Percentiles rank a stretch among this genome's conserved stretches.
These are phyloP conservation scores for Phytophthora lateralis DNA, from an alignment of 352 stramenopile species.

Conservation along the genomic window DNA sequence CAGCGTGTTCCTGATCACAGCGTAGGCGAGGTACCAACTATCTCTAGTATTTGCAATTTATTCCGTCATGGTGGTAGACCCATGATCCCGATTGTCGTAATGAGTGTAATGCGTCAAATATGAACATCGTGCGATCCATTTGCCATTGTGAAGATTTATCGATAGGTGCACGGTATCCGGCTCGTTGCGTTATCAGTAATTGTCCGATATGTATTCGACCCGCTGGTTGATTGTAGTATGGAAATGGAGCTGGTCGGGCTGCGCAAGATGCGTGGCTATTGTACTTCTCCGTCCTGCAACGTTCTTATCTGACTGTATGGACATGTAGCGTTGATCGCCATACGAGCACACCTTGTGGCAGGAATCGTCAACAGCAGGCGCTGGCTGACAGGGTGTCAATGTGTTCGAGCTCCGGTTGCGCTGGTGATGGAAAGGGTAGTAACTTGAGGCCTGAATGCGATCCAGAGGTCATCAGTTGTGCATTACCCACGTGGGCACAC, in stretches of 20 bases:
- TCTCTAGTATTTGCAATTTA: slow-evolving; percentile 29
- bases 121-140: background rate
- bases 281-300: background rate
- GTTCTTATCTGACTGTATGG: slow-evolving; percentile 15
- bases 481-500: background rate
- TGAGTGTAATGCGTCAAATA: slow-evolving; percentile 1
- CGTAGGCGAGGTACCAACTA: background rate
- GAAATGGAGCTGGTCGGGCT: background rate
- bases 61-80: slow-evolving; percentile 3
- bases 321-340: background rate
- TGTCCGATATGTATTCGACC: no score
- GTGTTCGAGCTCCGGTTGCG: slow-evolving; percentile 5
- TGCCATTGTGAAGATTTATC: background rate
- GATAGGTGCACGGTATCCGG: no score
- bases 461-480: slow-evolving; percentile 2
- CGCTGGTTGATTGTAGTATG: no score
- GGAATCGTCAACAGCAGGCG: background rate
- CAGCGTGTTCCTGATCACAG: slow-evolving; percentile 12
- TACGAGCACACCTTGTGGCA: background rate
- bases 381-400: slow-evolving; percentile 21
- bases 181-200: no score
- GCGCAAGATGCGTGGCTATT: background rate
- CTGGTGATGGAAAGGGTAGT: background rate
- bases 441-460: background rate
- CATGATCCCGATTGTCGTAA: slow-evolving; percentile 1